Evolutionary conservation across 2,329 filamentous ascomycete genomes (phyloP).

Genomic region (Arthrobotrys entomopaga): DNA sequence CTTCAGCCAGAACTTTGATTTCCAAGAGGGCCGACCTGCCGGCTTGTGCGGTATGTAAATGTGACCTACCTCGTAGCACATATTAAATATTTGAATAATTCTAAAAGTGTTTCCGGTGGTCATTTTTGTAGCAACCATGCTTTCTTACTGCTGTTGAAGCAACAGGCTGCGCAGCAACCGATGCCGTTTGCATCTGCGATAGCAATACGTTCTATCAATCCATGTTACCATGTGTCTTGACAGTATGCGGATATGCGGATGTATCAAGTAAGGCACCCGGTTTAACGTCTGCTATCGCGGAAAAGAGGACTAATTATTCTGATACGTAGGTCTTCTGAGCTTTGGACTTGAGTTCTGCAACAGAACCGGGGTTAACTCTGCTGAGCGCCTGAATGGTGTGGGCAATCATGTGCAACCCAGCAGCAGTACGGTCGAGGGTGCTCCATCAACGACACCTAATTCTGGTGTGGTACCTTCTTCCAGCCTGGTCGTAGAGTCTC

Average conservation of each 20-base stretch:
- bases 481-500: constrained; percentile 10
- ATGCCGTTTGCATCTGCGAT: constrained; percentile 46
- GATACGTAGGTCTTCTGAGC: constrained; percentile 30
- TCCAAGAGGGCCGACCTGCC: constrained; percentile 29
- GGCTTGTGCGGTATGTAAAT: constrained; percentile 44
- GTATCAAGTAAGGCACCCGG: constrained; percentile 28
- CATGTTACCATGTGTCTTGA: constrained; percentile 37
- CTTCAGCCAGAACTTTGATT: constrained; percentile 23
- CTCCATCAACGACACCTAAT: constrained; percentile 8
- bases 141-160: constrained; percentile 24
- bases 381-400: constrained; percentile 21
- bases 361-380: constrained; percentile 29
- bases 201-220: constrained; percentile 34
- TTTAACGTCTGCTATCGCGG: not conserved
- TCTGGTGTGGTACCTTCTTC: constrained; percentile 14
- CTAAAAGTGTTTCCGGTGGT: constrained; percentile 19
- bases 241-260: constrained; percentile 34
- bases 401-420: constrained; percentile 19
- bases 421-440: constrained; percentile 8
- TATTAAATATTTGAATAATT: constrained; percentile 4
- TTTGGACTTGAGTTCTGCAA: constrained; percentile 42
- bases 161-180: constrained; percentile 14
- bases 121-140: constrained; percentile 32
- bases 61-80: constrained; percentile 22
- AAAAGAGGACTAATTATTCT: not conserved